These are phyloP conservation scores for Magnusiomyces starmeri DNA, from an alignment of 1,139 yeast species.

Conservation along the genomic window DNA sequence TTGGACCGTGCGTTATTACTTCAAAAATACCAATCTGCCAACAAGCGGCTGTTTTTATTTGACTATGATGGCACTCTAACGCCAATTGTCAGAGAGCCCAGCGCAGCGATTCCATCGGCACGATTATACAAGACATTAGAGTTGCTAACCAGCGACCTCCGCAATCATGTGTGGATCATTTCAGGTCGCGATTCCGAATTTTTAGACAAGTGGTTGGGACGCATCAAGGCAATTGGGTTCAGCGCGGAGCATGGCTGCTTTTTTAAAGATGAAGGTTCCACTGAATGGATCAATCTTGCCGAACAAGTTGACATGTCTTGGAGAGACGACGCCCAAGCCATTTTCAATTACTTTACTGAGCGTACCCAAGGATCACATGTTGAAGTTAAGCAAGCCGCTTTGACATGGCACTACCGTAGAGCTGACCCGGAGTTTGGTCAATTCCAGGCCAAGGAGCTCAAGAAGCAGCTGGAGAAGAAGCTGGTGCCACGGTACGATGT, in stretches of 20 bases:
- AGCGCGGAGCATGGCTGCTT: conserved; percentile 98
- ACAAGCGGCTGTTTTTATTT: conserved; percentile 72
- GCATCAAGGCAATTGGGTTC: conserved; percentile 56
- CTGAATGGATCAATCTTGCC: conserved; percentile 77
- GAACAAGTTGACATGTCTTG: conserved; percentile 86
- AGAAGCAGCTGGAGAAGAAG: conserved; percentile 52
- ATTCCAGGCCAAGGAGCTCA: conserved; percentile 73
- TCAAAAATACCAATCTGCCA: conserved; percentile 48
- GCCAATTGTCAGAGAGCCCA: conserved; percentile 92
- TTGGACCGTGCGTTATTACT: conserved; percentile 58
- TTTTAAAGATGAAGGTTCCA: conserved; percentile 56
- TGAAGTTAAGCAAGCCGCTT: conserved; percentile 85
- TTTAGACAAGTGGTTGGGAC: conserved; percentile 82
- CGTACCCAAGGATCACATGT: conserved; percentile 85
- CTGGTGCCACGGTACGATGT: conserved; percentile 68
- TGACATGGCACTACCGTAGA: conserved; percentile 96
- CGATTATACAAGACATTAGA: conserved; percentile 55
- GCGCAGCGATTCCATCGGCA: conserved; percentile 94
- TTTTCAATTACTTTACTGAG: conserved; percentile 68
- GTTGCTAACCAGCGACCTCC: conserved; percentile 62
- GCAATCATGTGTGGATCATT: conserved; percentile 87
- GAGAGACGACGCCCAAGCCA: conserved; percentile 73
- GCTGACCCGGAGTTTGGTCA: conserved; percentile 89
- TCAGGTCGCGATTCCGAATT: conserved; percentile 93
- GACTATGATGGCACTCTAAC: conserved; percentile 97